A percentile compares a stretch with the other conserved stretches of the same genome.
These are phyloP conservation scores for Scutellaria barbata DNA, from an alignment of 257 asterid species.

Conservation along the genomic window DNA sequence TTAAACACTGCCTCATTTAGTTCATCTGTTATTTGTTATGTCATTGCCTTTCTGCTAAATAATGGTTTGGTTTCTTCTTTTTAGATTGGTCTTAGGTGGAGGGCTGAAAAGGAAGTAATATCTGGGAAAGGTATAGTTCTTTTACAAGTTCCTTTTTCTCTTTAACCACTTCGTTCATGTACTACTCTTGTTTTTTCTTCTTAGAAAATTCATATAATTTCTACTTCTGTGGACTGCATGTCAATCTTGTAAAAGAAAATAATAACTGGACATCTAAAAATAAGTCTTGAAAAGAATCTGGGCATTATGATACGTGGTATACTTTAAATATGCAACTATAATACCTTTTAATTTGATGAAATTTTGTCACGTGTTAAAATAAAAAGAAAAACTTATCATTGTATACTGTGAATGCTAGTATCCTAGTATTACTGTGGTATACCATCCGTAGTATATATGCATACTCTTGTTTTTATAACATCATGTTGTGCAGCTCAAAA, in stretches of 20 bases:
- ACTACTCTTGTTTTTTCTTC: neutral
- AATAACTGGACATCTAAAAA: neutral
- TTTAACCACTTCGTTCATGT: no score
- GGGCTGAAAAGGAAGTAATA: conserved; percentile 94
- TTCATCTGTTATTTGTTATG: conserved; percentile 15
- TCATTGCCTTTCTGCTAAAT: conserved; percentile 24
- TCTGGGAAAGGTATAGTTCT: conserved; percentile 87
- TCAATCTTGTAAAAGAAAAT: neutral
- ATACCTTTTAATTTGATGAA: conserved; percentile 1
- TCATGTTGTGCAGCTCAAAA: no score
- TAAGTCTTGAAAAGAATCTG: neutral
- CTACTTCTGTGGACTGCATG: conserved; percentile 1
- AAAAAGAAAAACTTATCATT: no score
- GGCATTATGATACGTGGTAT: neutral
- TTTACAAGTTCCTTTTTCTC: conserved; percentile 6
- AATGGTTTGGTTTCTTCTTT: conserved; percentile 24
- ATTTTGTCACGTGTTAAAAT: neutral
- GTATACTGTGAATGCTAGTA: no score
- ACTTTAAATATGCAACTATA: conserved; percentile 8
- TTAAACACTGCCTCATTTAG: neutral
- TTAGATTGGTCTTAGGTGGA: conserved; percentile 99
- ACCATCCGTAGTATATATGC: no score
- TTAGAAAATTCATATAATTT: neutral
- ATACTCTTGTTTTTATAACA: no score
- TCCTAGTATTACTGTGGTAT: no score